These are phyloP conservation scores for Schizonepeta tenuifolia DNA, from an alignment of 257 asterid species.

Conservation along the genomic window DNA sequence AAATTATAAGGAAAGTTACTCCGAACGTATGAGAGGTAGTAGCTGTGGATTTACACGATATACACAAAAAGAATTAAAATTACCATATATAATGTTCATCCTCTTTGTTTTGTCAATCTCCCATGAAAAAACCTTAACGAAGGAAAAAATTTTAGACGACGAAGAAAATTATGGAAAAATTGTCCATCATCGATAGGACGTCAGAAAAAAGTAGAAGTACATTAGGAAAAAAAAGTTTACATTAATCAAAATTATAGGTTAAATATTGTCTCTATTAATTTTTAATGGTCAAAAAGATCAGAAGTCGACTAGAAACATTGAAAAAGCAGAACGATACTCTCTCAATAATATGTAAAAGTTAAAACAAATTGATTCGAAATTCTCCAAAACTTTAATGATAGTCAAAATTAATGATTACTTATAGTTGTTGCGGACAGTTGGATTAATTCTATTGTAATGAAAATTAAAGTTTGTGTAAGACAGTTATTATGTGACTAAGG, in stretches of 20 bases:
- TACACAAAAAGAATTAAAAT: no score
- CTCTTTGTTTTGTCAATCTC: neutral
- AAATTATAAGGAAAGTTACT: no score
- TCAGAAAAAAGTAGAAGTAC: conserved; percentile 1
- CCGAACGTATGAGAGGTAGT: no score
- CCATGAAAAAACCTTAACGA: neutral
- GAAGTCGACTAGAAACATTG: conserved; percentile 31
- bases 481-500: conserved; percentile 39
- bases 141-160: conserved; percentile 11
- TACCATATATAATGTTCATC: neutral
- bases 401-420: conserved; percentile 52
- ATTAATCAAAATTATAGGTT: neutral
- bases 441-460: conserved; percentile 16
- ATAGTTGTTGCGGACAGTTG: conserved; percentile 47
- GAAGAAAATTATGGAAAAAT: conserved; percentile 5
- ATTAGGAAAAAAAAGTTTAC: neutral
- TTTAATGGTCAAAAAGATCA: conserved; percentile 42
- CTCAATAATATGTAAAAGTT: conserved; percentile 38
- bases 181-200: conserved; percentile 33
- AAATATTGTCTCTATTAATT: conserved; percentile 18
- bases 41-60: no score
- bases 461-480: conserved; percentile 36
- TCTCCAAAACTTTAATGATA: conserved; percentile 38
- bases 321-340: conserved; percentile 34
- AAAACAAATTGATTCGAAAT: conserved; percentile 41